phyloP scores from a whole-genome alignment of 2,329 filamentous ascomycete species.

The Penicillium sp. region DNA sequence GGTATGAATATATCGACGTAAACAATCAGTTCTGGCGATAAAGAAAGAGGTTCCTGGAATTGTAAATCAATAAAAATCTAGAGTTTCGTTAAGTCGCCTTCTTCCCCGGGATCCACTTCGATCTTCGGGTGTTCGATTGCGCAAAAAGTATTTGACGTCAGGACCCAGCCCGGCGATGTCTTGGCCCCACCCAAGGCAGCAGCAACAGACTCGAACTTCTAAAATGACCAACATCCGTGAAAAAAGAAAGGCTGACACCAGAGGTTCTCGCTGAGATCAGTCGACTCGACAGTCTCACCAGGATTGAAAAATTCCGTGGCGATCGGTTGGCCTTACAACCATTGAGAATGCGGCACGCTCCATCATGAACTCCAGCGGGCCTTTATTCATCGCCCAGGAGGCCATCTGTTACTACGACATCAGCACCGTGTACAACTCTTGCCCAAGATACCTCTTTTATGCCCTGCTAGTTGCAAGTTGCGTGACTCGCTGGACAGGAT shows the following conservation, averaged over 20 bases:
- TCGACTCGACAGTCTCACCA: no score
- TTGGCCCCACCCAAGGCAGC: slow-evolving; percentile 1
- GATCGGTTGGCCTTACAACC: neutral
- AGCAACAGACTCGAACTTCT: neutral
- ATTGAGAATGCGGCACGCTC: neutral
- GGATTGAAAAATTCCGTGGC: neutral
- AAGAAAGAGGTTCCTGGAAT: no score
- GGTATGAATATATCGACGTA: no score
- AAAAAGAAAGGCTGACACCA: neutral
- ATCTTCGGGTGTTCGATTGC: neutral
- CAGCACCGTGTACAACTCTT: slow-evolving; percentile 36
- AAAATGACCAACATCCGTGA: neutral
- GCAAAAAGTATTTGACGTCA: slow-evolving; percentile 13
- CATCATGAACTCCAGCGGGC: slow-evolving; percentile 14
- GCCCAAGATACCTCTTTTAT: slow-evolving; percentile 38
- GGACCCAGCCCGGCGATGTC: neutral
- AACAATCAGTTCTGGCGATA: no score
- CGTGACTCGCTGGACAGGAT: slow-evolving; percentile 33
- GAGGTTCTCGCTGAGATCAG: neutral
- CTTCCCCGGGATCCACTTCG: no score
- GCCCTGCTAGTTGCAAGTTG: slow-evolving; percentile 31
- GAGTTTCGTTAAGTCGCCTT: no score
- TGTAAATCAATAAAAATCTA: no score
- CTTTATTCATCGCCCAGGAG: slow-evolving; percentile 33
- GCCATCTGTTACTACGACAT: slow-evolving; percentile 35